Percentiles rank a stretch among this genome's conserved stretches.
These are phyloP conservation scores for Daldinia grandis DNA, from an alignment of 495 filamentous ascomycete genomes.

Conservation along the genomic window DNA sequence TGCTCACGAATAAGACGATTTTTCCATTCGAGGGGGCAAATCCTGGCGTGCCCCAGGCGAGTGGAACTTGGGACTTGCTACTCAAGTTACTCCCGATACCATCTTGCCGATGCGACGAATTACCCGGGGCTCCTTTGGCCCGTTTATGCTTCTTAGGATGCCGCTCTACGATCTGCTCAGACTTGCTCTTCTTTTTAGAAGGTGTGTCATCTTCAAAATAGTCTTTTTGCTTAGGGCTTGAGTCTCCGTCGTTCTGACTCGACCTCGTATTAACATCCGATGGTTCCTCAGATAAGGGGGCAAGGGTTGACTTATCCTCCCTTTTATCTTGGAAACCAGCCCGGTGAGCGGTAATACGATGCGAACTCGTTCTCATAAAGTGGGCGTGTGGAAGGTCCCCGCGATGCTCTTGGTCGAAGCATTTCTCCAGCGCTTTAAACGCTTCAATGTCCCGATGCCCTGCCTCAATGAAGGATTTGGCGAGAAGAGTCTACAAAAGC, in stretches of 20 bases:
- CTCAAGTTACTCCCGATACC: conserved; percentile 20
- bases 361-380: conserved; percentile 72
- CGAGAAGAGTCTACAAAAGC: conserved; percentile 63
- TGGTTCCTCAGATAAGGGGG: conserved; percentile 41
- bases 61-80: conserved; percentile 22
- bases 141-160: conserved; percentile 45
- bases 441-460: conserved; percentile 71
- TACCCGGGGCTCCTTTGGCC: conserved; percentile 43
- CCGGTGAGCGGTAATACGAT: conserved; percentile 62
- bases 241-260: conserved; percentile 23
- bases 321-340: conserved; percentile 53
- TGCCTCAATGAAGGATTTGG: conserved; percentile 73
- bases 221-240: conserved; percentile 30
- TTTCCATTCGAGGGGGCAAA: conserved; percentile 49
- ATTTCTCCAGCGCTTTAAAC: conserved; percentile 72
- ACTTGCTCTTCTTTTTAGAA: conserved; percentile 51
- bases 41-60: conserved; percentile 41
- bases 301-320: conserved; percentile 41
- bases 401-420: conserved; percentile 70
- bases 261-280: conserved; percentile 36
- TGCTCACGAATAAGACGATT: conserved; percentile 63
- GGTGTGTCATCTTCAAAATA: conserved; percentile 45
- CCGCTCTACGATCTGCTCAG: conserved; percentile 44
- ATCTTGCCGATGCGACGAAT: conserved; percentile 37
- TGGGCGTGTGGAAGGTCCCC: conserved; percentile 69